phyloP scores from a whole-genome alignment of 2,329 filamentous ascomycete genomes.

The Talaromyces sp. region DNA sequence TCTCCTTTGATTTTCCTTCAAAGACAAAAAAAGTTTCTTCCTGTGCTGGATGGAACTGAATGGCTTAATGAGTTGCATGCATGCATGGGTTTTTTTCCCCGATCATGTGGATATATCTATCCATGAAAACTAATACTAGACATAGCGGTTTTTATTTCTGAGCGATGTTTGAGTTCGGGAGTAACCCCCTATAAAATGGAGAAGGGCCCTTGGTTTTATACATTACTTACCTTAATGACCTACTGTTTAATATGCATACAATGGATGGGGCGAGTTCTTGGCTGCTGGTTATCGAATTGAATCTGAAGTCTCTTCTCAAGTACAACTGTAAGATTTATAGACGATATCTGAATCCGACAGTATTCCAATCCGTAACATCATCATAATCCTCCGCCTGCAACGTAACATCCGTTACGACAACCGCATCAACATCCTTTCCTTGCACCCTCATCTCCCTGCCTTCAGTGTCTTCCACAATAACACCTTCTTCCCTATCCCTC shows the following conservation, averaged over 20 bases:
- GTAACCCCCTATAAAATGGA: neutral
- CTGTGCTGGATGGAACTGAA: neutral
- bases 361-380: constrained; percentile 60
- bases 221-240: neutral
- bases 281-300: neutral
- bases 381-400: constrained; percentile 51
- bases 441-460: constrained; percentile 30
- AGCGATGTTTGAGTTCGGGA: neutral
- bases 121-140: constrained; percentile 4
- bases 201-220: neutral
- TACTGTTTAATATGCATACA: neutral
- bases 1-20: neutral
- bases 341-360: constrained; percentile 58
- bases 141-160: constrained; percentile 3
- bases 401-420: constrained; percentile 36
- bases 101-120: constrained; percentile 5
- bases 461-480: neutral
- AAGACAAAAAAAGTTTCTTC: neutral
- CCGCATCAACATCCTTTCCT: constrained; percentile 42
- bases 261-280: neutral
- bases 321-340: constrained; percentile 30
- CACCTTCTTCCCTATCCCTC: constrained; percentile 46
- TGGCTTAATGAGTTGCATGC: constrained; percentile 8
- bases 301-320: neutral
- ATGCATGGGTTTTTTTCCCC: neutral